A percentile compares a stretch with the other conserved stretches of the same genome.
Evolutionary conservation across 1,284 basidiomycete species (phyloP).

Genomic region (Malassezia pachydermatis): DNA sequence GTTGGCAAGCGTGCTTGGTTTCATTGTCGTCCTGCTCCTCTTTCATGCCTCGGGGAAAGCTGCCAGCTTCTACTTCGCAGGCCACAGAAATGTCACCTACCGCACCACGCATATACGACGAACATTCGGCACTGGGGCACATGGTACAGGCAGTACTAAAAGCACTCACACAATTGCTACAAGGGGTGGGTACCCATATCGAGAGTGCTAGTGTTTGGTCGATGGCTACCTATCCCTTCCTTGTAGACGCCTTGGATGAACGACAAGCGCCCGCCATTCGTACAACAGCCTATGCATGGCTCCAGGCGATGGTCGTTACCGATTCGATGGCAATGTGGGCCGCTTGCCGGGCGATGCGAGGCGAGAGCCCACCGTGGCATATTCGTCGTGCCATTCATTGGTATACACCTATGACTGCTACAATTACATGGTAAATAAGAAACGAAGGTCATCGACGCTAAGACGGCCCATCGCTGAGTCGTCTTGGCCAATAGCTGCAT

Average conservation of each 20-base stretch:
- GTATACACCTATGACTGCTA: neutral
- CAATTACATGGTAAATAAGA: conserved; percentile 37
- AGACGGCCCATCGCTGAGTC: conserved; percentile 46
- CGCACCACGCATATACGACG: conserved; percentile 1
- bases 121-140: conserved; percentile 1
- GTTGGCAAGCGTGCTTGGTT: conserved; percentile 22
- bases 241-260: conserved; percentile 11
- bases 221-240: conserved; percentile 5
- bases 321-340: conserved; percentile 10
- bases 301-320: neutral
- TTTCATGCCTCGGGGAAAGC: no score
- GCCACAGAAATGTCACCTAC: no score
- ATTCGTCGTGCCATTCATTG: neutral
- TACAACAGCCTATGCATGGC: neutral
- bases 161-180: conserved; percentile 4
- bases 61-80: neutral
- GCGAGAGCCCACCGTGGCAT: neutral
- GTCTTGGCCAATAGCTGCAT: conserved; percentile 46
- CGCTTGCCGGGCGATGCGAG: conserved; percentile 4
- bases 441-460: conserved; percentile 41
- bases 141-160: neutral
- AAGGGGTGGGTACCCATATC: neutral
- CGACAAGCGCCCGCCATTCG: conserved; percentile 7
- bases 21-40: neutral
- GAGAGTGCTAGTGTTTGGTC: conserved; percentile 3